Conservation (phyloP, 1,284 basidiomycete species). For the Ganoderma meredithae region DNA sequence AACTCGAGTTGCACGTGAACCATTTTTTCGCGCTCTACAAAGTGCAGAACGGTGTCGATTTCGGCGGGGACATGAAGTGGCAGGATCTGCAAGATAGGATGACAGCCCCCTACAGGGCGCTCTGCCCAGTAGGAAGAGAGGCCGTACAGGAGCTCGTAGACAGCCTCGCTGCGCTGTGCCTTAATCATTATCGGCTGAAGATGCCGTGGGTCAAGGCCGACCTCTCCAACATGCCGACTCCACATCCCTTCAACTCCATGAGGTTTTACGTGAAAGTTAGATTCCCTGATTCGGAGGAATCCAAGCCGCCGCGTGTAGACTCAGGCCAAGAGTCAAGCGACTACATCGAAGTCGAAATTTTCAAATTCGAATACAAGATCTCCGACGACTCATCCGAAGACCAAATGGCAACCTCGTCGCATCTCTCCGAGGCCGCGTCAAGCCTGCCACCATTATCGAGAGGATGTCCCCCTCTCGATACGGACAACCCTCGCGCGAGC, state of each 20-base stretch:
- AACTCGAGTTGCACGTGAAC: background rate
- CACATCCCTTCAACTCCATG: background rate
- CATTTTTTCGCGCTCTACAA: background rate
- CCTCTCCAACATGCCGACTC: background rate
- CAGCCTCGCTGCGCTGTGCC: background rate
- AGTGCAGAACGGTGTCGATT: background rate
- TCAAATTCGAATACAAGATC: background rate
- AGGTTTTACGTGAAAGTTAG: background rate
- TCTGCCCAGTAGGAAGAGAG: background rate
- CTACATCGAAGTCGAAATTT: no score
- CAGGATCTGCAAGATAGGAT: background rate
- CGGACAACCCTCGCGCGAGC: no score
- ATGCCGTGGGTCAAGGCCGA: background rate
- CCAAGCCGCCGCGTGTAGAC: background rate
- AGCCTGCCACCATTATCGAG: background rate
- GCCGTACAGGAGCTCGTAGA: background rate
- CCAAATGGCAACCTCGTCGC: background rate
- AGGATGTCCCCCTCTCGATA: no score
- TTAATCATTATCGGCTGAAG: background rate
- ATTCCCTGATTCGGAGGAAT: background rate
- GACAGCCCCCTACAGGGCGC: background rate
- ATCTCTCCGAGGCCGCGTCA: background rate
- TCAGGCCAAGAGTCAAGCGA: background rate
- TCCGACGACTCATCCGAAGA: background rate
- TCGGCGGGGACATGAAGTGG: background rate